Evolutionary conservation across 169 alveolate genomes (phyloP), one percentile per base, ranked within the genome.

Genomic region (Plasmodium billcollinsi): DNA sequence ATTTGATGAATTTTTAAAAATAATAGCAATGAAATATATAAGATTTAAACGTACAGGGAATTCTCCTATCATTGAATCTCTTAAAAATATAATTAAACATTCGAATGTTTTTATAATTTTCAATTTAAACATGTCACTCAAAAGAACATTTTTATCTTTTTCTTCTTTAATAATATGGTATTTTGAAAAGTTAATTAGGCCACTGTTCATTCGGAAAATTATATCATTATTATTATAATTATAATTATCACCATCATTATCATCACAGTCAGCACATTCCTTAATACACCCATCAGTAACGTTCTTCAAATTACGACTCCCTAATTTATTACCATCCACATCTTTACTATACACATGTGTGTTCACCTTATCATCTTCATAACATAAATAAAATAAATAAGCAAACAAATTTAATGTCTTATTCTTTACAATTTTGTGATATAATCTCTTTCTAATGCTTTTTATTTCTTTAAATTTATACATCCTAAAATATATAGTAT

Each of bases 71-170:
- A 54, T 71, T 1, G 92, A 86, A 24, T 72, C 88, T 66, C 92
- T 56, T 14, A 86, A 47, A 61, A 86, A 86, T n/a, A 86, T 63
- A 8, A 86, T 59, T 39, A 86, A 11, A 24, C 76, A 47, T 86
- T 86, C 92, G 47, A 86, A 86, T 50, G 92, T 71, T 50, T 72
- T 70, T 49, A 86, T 67, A 12, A 86, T 72, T 49, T 86, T 86
- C 2, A 86, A 12, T 71, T 78, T 63, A 21, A 76, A 56, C 8
- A 2, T 43, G 11, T 26, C 59, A 21, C 65, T 70, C 20, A 18
- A 5, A 20, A 0, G 47, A 39, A 39, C 7, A 0, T 0, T 39
- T 39, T 39, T 39, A 5, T 39, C 1, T 5, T 39, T 39, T 11
- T 39, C 47, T 39, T 39, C 47, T 39, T 39, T 39, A 39, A 6